Conservation (phyloP, 2,329 filamentous ascomycete genomes). For the Fusarium buharicum region DNA sequence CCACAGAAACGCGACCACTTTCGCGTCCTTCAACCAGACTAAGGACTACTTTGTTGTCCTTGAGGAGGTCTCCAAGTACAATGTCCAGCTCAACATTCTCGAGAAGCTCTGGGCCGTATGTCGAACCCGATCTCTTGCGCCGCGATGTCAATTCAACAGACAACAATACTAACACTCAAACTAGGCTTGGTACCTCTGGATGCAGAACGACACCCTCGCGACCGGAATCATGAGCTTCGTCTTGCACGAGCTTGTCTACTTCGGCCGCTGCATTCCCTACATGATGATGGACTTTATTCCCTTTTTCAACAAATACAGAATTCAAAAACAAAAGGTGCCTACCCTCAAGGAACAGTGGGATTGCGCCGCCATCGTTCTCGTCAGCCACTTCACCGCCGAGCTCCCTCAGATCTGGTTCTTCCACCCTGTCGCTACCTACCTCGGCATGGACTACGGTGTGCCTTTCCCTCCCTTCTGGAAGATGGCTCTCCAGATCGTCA, state of each 20-base stretch:
- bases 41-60: slow-evolving; percentile 67
- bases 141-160: slow-evolving; percentile 10
- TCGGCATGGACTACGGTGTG: slow-evolving; percentile 86
- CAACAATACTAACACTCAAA: slow-evolving; percentile 30
- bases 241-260: slow-evolving; percentile 95
- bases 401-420: slow-evolving; percentile 99
- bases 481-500: slow-evolving; percentile 88
- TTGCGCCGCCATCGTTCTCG: slow-evolving; percentile 90
- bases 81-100: slow-evolving; percentile 85
- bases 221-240: slow-evolving; percentile 98
- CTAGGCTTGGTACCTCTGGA: slow-evolving; percentile 94
- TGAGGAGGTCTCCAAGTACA: slow-evolving; percentile 74
- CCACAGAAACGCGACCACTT: slow-evolving; percentile 64
- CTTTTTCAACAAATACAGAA: slow-evolving; percentile 92
- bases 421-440: slow-evolving; percentile 94
- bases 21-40: slow-evolving; percentile 59
- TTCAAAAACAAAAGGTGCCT: slow-evolving; percentile 89
- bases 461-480: slow-evolving; percentile 88
- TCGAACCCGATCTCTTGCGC: slow-evolving; percentile 40
- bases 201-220: slow-evolving; percentile 96
- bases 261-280: slow-evolving; percentile 89
- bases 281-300: slow-evolving; percentile 91
- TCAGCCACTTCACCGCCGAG: slow-evolving; percentile 97
- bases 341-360: slow-evolving; percentile 94
- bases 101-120: slow-evolving; percentile 89